Percentiles rank a stretch among this genome's conserved stretches.
These are phyloP conservation scores for Nothophytophthora sp. DNA, from an alignment of 352 stramenopile species.

Conservation along the genomic window DNA sequence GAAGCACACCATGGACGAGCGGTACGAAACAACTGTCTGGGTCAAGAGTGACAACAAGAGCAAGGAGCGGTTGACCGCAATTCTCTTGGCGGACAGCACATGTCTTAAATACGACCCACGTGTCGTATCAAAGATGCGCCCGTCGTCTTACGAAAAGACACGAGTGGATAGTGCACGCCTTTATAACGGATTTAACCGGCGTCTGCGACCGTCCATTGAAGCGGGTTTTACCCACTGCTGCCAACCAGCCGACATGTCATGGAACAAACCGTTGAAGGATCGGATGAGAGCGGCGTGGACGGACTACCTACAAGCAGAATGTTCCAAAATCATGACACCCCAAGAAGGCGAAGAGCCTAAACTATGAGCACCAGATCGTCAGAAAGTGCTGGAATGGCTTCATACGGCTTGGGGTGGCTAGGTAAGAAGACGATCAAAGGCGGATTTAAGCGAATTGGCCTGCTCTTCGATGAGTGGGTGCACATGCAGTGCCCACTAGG, in stretches of 20 bases:
- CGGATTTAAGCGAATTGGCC: slow-evolving; percentile 2
- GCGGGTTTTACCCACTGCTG: slow-evolving; percentile 11
- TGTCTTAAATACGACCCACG: slow-evolving; percentile 15
- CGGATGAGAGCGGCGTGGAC: not conserved
- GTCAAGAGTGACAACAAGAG: slow-evolving; percentile 15
- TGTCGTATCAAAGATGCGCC: slow-evolving; percentile 18
- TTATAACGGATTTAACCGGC: slow-evolving; percentile 26
- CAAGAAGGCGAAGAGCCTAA: too few species aligned
- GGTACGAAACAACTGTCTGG: slow-evolving; percentile 15
- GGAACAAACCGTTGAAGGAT: slow-evolving; percentile 24
- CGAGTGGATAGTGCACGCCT: slow-evolving; percentile 9
- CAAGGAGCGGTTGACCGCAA: slow-evolving; percentile 18
- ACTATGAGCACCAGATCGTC: too few species aligned
- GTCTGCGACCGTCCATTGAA: slow-evolving; percentile 18
- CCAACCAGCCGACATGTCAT: slow-evolving; percentile 19
- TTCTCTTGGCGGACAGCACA: slow-evolving; percentile 9
- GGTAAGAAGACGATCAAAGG: not conserved
- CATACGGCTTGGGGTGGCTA: not conserved
- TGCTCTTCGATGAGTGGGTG: slow-evolving; percentile 4
- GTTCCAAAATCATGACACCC: slow-evolving; percentile 3
- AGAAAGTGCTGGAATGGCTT: too few species aligned
- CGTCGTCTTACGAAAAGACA: slow-evolving; percentile 3
- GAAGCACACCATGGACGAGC: slow-evolving; percentile 12
- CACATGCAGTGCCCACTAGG: too few species aligned
- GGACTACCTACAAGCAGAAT: not conserved